Evolutionary conservation across 1,284 basidiomycete species (phyloP), one percentile per base, ranked within the genome.

Genomic region (Leccinum subspadiceum): DNA sequence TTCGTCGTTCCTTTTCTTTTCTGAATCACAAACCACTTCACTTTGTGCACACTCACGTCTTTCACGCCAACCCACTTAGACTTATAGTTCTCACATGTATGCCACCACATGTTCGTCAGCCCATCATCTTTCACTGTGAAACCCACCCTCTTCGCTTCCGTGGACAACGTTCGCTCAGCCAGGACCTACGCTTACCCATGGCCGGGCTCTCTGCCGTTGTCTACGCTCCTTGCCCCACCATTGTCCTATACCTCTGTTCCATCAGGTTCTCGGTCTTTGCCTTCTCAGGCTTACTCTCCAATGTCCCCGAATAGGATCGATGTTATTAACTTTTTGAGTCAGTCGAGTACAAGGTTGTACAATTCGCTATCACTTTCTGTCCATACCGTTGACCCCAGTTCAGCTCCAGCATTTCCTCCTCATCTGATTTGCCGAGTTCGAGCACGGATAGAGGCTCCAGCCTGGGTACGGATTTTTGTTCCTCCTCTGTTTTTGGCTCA

Each of bases 1-100:
- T 56, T 58, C 53, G 29, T 63, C 13, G 31, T 68, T 50, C 61
- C 60, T 63, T 62, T 48, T 37, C 37, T 37, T 37, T 37, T 37
- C 37, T 15, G 61, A 35, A 35, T 62, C 37, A 49, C 56, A 13
- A 56, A n/a, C 20, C 37, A 35, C 55, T 70, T 62, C 61, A 66
- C 61, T 48, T 54, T 51, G 60, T 59, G 53, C 64, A 63, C 67
- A 50, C 53, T 65, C 59, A 70, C 69, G 61, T 57, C 60, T 54
- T 63, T 69, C 65, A 70, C 68, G 59, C 56, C 60, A 55, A 35
- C 31, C 35, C 12, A 37, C 13, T 15, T 15, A 63, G 65, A 55
- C 57, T 56, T 62, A 60, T 65, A 66, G 60, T 62, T 60, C 61
- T 58, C 63, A 68, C 70, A 72, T 73, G 69, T 70, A 62, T 56